phyloP scores from a whole-genome alignment of 2,329 filamentous ascomycete species.

The Dothiorella sarmentorum region DNA sequence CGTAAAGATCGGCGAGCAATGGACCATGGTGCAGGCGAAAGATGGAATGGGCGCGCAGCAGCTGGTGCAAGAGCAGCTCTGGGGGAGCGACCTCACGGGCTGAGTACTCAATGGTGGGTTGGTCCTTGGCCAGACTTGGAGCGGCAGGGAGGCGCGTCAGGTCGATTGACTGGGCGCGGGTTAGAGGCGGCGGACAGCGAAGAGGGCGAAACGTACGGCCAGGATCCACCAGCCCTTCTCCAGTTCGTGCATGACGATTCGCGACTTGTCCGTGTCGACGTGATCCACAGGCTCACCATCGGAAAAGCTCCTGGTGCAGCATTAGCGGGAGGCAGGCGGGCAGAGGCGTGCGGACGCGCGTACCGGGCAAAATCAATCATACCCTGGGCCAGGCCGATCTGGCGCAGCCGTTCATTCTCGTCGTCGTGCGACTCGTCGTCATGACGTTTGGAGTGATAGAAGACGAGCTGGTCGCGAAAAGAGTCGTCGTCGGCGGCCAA shows the following conservation, averaged over 20 bases:
- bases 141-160: conserved; percentile 67
- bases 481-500: conserved; percentile 71
- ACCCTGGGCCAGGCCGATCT: conserved; percentile 93
- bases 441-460: conserved; percentile 67
- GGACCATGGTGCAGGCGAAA: conserved; percentile 86
- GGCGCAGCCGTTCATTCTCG: conserved; percentile 80
- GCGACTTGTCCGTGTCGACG: conserved; percentile 85
- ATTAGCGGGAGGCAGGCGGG: conserved; percentile 20
- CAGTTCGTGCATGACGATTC: conserved; percentile 80
- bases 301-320: conserved; percentile 66
- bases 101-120: conserved; percentile 69
- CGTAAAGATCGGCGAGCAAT: conserved; percentile 68
- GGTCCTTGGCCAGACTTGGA: conserved; percentile 22
- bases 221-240: conserved; percentile 95
- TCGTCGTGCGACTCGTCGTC: conserved; percentile 53
- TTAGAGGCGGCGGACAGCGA: conserved; percentile 7
- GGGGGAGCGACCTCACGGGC: conserved; percentile 85
- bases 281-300: conserved; percentile 71
- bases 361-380: conserved; percentile 87
- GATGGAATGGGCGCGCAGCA: conserved; percentile 74
- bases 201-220: conserved; percentile 58
- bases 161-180: conserved; percentile 63
- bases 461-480: conserved; percentile 80
- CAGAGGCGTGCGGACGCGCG: conserved; percentile 17
- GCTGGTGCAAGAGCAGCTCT: conserved; percentile 71